Evolutionary conservation across 2,329 filamentous ascomycete species (phyloP).

Genomic region (Beauveria sp.): DNA sequence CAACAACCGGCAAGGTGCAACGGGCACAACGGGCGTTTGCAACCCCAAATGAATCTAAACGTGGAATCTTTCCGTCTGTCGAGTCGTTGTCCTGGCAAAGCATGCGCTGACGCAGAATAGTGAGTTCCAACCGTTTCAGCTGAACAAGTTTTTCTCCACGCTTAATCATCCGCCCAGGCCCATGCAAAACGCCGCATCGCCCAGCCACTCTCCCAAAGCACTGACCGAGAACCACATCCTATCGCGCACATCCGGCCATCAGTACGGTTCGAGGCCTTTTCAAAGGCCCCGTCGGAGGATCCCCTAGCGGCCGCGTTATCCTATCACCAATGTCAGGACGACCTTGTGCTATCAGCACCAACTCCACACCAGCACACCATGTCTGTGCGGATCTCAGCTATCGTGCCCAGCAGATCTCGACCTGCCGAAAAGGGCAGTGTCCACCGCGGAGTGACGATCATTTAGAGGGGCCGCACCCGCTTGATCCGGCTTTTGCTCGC

Average conservation of each 20-base stretch:
- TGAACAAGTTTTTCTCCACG: background rate
- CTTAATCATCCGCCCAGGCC: background rate
- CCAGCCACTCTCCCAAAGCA: background rate
- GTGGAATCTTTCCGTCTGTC: too few relatives aligned
- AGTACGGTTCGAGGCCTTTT: background rate
- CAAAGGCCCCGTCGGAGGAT: background rate
- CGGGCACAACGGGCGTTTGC: too few relatives aligned
- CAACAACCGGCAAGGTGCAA: too few relatives aligned
- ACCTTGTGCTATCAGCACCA: constrained; percentile 8
- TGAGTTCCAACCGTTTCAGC: background rate
- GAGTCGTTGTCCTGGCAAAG: too few relatives aligned
- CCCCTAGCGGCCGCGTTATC: background rate
- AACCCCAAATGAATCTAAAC: too few relatives aligned
- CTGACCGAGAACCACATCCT: background rate
- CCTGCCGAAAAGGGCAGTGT: constrained; percentile 16
- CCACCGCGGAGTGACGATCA: constrained; percentile 1
- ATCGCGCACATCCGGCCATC: background rate
- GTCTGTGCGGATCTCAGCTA: constrained; percentile 15
- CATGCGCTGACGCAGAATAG: too few relatives aligned
- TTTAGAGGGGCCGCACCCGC: background rate
- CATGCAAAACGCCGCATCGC: background rate
- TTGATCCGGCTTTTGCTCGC: background rate
- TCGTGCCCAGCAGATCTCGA: constrained; percentile 12
- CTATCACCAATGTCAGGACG: constrained; percentile 2
- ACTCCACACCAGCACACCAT: background rate